phyloP scores from a whole-genome alignment of 306 rosid species.

The Sphenostylis stenocarpa region DNA sequence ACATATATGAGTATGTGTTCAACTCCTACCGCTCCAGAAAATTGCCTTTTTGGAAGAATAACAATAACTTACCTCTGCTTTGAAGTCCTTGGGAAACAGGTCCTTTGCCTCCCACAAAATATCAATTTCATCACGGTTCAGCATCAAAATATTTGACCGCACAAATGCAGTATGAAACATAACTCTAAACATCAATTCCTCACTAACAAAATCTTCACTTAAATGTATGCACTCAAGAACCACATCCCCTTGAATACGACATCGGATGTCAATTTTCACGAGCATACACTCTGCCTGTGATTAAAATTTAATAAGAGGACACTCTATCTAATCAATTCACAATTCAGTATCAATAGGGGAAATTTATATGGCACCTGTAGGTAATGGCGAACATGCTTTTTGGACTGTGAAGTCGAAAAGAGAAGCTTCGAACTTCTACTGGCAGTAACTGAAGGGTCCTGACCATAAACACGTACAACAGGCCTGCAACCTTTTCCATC shows the following conservation, averaged over 20 bases:
- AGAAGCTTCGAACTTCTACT: conserved; percentile 86
- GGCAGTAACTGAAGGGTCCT: conserved; percentile 74
- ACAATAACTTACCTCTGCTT: conserved; percentile 79
- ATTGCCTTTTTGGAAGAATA: conserved; percentile 36
- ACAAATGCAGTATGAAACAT: conserved; percentile 97
- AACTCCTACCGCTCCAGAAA: conserved; percentile 53
- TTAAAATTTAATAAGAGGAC: conserved; percentile 48
- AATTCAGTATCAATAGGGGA: conserved; percentile 32
- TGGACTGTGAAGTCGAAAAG: conserved; percentile 62
- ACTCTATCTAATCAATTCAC: conserved; percentile 31
- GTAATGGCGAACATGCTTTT: conserved; percentile 60
- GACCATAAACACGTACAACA: conserved; percentile 77
- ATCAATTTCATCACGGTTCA: conserved; percentile 87
- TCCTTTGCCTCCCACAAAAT: conserved; percentile 88
- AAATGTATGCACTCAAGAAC: conserved; percentile 91
- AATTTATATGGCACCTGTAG: conserved; percentile 68
- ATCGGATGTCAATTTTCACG: conserved; percentile 81
- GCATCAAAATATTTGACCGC: conserved; percentile 73
- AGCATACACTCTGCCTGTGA: conserved; percentile 90
- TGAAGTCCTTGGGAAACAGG: conserved; percentile 80
- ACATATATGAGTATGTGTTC: conserved; percentile 70
- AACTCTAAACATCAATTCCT: conserved; percentile 82
- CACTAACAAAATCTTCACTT: conserved; percentile 64
- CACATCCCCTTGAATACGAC: conserved; percentile 94
- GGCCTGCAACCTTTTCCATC: conserved; percentile 88